Base-by-base conservation (phyloP, 345 rosid genomes). In the Hibiscus mutabilis region DNA sequence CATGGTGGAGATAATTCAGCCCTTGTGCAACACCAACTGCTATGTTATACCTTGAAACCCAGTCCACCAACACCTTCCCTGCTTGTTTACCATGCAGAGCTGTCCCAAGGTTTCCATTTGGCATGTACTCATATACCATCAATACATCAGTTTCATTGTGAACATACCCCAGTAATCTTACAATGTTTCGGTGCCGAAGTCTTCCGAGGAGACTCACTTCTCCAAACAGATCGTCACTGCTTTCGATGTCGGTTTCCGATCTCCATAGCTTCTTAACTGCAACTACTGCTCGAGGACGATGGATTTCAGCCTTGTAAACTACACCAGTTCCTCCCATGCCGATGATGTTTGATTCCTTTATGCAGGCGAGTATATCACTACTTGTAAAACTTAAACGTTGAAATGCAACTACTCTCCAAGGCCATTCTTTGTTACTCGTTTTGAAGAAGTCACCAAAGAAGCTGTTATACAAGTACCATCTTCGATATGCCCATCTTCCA, bases 201-300 rank as follows among this genome's bases (percentile, higher is more conserved):
- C 88, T 78, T 52, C 98, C 96, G 7, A 93, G 84, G 21, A 93
- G 86, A 62, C 81, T 85, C 11, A 90, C 98, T 76, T 93, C 98
- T 69, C 82, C 81, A 0, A 87, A 81, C 1, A 93, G 81, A 66
- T 91, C 92, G 6, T 84, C 88, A 3, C 87, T 85, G n/a, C 75
- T 77, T 78, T 91, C 96, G 1, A 84, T 63, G 71, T 85, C 83
- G 1, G 86, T 76, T 16, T 84, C 78, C 19, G 91, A 74, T 77
- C 92, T 86, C 97, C 98, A 91, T 7, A 93, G 91, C 84, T 93
- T 93, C 84, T 93, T 93, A 8, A 93, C 89, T 4, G 98, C 97
- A 62, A 91, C 96, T 2, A 77, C 76, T n/a, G 72, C 79, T 18
- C 79, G 82, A 1, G 95, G 93, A 53, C 87, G 66, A 76, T 85